Conservation (phyloP, 2,329 filamentous ascomycete genomes). For the Tolypocladium endophyticum region DNA sequence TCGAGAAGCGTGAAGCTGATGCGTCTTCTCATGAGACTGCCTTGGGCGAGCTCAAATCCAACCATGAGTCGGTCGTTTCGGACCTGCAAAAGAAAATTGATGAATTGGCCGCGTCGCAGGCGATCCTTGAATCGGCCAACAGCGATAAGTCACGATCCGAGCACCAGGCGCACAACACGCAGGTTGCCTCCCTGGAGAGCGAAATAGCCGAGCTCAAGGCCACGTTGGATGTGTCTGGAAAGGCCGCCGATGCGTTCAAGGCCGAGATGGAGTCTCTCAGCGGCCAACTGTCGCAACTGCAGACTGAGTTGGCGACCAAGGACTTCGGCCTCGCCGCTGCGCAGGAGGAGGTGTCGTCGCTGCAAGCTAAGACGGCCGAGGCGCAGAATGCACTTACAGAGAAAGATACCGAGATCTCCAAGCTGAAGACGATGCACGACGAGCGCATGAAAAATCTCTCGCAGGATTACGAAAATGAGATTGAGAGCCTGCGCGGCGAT, state of each 20-base stretch:
- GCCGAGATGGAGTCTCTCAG: slow-evolving; percentile 32
- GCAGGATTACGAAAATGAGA: slow-evolving; percentile 53
- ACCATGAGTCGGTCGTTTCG: slow-evolving; percentile 35
- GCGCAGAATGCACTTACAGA: slow-evolving; percentile 33
- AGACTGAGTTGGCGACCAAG: slow-evolving; percentile 28
- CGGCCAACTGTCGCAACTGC: slow-evolving; percentile 25
- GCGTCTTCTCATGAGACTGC: slow-evolving; percentile 36
- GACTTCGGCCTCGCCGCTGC: slow-evolving; percentile 36
- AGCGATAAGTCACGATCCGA: slow-evolving; percentile 34
- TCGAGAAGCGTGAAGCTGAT: slow-evolving; percentile 34
- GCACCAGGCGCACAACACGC: slow-evolving; percentile 30
- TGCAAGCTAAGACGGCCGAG: slow-evolving; percentile 37
- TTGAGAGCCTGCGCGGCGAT: slow-evolving; percentile 51
- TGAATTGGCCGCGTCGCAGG: slow-evolving; percentile 36
- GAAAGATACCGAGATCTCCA: slow-evolving; percentile 39
- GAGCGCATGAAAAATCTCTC: slow-evolving; percentile 48
- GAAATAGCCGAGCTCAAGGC: slow-evolving; percentile 40
- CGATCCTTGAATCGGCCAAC: slow-evolving; percentile 32
- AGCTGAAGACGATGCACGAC: slow-evolving; percentile 45
- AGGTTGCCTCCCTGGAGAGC: slow-evolving; percentile 39
- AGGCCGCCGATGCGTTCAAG: slow-evolving; percentile 31
- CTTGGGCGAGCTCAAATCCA: slow-evolving; percentile 37
- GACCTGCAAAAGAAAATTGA: slow-evolving; percentile 46
- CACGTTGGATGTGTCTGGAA: slow-evolving; percentile 35
- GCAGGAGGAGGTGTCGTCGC: slow-evolving; percentile 27